phyloP scores from a whole-genome alignment of 345 rosid species.

The Alliaria petiolata region DNA sequence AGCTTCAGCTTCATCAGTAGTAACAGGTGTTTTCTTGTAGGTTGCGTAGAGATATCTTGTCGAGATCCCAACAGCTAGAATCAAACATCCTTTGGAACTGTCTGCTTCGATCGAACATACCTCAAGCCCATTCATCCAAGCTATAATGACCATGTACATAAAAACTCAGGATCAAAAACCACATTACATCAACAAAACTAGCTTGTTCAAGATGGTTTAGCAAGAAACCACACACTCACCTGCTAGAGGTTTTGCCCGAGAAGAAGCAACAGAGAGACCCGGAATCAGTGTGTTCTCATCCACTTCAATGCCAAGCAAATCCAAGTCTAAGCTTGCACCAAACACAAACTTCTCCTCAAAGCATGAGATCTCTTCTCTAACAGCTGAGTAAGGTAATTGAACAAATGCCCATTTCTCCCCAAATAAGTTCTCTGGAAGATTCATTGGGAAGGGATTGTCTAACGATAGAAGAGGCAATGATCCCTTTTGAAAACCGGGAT shows the following conservation, averaged over 20 bases:
- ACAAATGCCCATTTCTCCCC: constrained; percentile 98
- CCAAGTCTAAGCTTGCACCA: constrained; percentile 89
- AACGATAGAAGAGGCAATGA: constrained; percentile 71
- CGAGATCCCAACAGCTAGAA: constrained; percentile 71
- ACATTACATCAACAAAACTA: neutral
- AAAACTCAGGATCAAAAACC: constrained; percentile 13
- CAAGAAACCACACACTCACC: constrained; percentile 42
- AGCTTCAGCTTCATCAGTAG: constrained; percentile 86
- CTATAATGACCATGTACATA: constrained; percentile 35
- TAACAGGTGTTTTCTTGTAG: constrained; percentile 57
- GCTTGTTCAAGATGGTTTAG: constrained; percentile 1
- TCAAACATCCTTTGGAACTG: constrained; percentile 52
- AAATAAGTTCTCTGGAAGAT: constrained; percentile 79
- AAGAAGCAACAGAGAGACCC: constrained; percentile 88
- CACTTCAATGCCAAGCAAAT: constrained; percentile 81
- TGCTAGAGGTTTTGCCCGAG: constrained; percentile 86
- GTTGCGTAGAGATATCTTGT: constrained; percentile 78
- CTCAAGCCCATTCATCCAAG: constrained; percentile 96
- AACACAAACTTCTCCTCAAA: constrained; percentile 56
- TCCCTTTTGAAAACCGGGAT: constrained; percentile 94
- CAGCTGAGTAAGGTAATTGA: constrained; percentile 85
- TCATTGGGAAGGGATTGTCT: constrained; percentile 93
- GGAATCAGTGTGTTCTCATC: constrained; percentile 74
- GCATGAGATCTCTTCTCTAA: constrained; percentile 63
- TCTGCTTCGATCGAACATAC: constrained; percentile 78